These are phyloP conservation scores for Cenchrus fungigraminus DNA, from an alignment of 176 grass and related monocot species.

Conservation along the genomic window DNA sequence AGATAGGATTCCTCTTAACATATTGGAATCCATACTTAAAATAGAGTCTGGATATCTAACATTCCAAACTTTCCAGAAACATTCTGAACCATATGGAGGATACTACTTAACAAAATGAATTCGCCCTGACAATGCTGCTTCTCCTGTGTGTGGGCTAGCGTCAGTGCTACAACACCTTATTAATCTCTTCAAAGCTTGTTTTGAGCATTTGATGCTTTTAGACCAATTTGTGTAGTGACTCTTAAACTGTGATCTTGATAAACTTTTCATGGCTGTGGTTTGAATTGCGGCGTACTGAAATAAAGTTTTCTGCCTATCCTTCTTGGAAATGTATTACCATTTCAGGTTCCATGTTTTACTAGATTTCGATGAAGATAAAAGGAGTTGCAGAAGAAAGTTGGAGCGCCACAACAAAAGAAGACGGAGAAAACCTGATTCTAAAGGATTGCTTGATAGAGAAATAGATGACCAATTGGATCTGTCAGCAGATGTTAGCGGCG, in stretches of 20 bases:
- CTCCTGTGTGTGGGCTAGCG: not conserved
- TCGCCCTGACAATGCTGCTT: not conserved
- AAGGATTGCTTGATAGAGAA: slow-evolving; percentile 65
- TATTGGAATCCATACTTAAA: not conserved
- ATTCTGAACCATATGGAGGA: not conserved
- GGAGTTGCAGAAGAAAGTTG: slow-evolving; percentile 96
- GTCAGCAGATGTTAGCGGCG: slow-evolving; percentile 51
- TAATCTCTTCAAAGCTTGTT: not conserved
- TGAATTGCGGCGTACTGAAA: slow-evolving; percentile 13
- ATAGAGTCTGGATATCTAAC: not conserved
- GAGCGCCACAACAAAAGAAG: slow-evolving; percentile 96
- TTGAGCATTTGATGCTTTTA: not conserved
- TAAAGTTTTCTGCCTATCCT: not conserved
- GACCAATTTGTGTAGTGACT: slow-evolving; percentile 7
- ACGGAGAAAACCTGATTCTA: slow-evolving; percentile 78
- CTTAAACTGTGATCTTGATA: slow-evolving; percentile 3
- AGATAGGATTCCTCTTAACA: not conserved
- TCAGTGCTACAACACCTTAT: not conserved
- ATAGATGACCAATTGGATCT: slow-evolving; percentile 65
- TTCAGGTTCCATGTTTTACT: slow-evolving; percentile 93
- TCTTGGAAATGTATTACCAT: not conserved
- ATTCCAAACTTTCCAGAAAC: not conserved
- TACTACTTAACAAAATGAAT: not conserved
- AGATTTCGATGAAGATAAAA: slow-evolving; percentile 99
- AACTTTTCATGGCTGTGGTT: not conserved